These are phyloP conservation scores for Gillenia trifoliata DNA, from an alignment of 306 rosid genomes.

Conservation along the genomic window DNA sequence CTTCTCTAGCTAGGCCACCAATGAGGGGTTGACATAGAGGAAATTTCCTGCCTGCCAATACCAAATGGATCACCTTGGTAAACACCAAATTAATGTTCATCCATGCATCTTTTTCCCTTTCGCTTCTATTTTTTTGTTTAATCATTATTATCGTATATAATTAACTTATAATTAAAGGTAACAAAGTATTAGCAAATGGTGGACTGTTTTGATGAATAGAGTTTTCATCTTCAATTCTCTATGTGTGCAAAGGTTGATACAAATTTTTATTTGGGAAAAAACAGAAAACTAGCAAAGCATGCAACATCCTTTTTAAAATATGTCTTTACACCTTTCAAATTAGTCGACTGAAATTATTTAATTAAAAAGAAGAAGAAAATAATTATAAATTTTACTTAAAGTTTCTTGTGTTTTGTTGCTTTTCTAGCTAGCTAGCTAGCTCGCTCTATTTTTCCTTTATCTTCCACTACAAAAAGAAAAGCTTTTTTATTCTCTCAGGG, in stretches of 20 bases:
- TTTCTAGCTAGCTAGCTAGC: neutral
- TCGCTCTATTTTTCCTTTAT: slow-evolving; percentile 13
- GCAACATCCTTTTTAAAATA: neutral
- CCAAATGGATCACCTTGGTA: neutral
- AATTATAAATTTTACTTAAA: neutral
- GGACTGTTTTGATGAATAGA: no score
- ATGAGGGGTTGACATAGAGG: slow-evolving; percentile 10
- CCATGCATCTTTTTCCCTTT: no score
- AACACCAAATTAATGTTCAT: neutral
- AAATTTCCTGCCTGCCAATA: neutral
- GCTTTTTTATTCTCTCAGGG: slow-evolving; percentile 29
- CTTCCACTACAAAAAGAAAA: slow-evolving; percentile 25
- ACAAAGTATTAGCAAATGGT: no score
- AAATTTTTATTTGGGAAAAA: no score
- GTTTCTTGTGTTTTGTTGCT: neutral
- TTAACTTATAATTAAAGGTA: no score
- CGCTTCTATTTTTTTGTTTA: no score
- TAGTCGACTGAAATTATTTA: neutral
- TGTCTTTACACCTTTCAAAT: neutral
- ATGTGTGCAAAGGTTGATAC: no score
- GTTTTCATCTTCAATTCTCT: no score
- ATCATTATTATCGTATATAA: no score
- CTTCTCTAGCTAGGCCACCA: neutral
- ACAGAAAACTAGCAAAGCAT: no score
- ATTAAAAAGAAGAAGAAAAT: neutral